Conservation (phyloP, 306 rosid species). For the Citrullus colocynthis region DNA sequence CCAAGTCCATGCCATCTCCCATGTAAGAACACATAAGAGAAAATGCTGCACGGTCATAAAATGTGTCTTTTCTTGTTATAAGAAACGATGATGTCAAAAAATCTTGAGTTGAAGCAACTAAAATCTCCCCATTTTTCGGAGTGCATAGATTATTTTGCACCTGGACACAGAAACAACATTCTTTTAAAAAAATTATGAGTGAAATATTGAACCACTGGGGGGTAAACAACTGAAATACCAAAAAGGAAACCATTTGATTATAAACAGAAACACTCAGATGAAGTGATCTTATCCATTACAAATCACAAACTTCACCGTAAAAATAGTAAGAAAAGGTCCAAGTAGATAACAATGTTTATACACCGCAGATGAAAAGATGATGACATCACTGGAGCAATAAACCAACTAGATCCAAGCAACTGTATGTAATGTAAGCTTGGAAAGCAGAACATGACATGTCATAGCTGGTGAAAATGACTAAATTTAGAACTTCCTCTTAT, state of each 20-base stretch:
- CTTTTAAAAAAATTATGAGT: not conserved
- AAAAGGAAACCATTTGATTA: not conserved
- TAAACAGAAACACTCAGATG: not conserved
- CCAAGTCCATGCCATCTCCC: slow-evolving; percentile 72
- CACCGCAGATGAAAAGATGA: not conserved
- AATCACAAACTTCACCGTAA: not conserved
- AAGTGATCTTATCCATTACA: not conserved
- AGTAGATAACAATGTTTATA: not conserved
- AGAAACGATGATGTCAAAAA: slow-evolving; percentile 90
- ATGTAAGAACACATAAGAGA: slow-evolving; percentile 79
- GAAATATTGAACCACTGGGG: not conserved
- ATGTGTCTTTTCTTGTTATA: slow-evolving; percentile 82
- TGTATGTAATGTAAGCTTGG: not conserved
- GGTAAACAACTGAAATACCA: not conserved
- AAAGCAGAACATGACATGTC: not conserved
- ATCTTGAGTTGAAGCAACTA: slow-evolving; percentile 98
- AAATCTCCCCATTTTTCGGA: slow-evolving; percentile 92
- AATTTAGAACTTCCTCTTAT: not conserved
- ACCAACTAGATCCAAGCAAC: not conserved
- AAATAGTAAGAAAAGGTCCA: not conserved
- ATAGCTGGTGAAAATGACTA: not conserved
- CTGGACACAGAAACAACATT: slow-evolving; percentile 30
- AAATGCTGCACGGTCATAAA: slow-evolving; percentile 89
- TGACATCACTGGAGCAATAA: not conserved
- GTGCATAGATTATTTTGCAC: slow-evolving; percentile 96